phyloP scores from a whole-genome alignment of 2,329 filamentous ascomycete species.

The Colletotrichum graminicola region DNA sequence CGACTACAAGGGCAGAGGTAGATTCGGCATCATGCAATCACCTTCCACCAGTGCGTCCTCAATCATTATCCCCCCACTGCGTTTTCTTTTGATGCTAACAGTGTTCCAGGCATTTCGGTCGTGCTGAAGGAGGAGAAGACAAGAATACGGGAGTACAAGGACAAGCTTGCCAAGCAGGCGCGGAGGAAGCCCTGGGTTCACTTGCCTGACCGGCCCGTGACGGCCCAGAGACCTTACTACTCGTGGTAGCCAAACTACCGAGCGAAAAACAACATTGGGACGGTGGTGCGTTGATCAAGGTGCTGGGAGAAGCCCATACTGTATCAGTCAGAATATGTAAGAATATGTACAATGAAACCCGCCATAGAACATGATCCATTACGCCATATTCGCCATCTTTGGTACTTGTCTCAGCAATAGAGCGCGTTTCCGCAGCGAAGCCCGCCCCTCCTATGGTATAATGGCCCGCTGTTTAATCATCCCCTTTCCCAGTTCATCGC shows the following conservation, averaged over 20 bases:
- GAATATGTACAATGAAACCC: slow-evolving; percentile 39
- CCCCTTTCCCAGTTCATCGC: not conserved
- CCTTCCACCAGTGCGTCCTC: slow-evolving; percentile 80
- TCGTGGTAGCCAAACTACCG: slow-evolving; percentile 74
- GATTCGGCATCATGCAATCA: slow-evolving; percentile 74
- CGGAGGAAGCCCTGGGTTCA: slow-evolving; percentile 87
- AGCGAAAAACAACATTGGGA: not conserved
- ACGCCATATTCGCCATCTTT: slow-evolving; percentile 10
- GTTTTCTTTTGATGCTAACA: not conserved
- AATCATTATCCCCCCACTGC: not conserved
- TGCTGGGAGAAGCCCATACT: slow-evolving; percentile 5
- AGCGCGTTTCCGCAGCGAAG: slow-evolving; percentile 3
- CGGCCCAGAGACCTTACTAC: slow-evolving; percentile 89
- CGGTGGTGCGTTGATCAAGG: not conserved
- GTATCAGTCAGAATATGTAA: slow-evolving; percentile 34
- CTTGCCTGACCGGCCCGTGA: slow-evolving; percentile 86
- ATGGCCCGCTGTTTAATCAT: slow-evolving; percentile 1
- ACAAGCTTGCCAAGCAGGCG: slow-evolving; percentile 80
- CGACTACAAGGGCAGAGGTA: slow-evolving; percentile 82
- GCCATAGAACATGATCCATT: slow-evolving; percentile 19
- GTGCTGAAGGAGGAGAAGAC: slow-evolving; percentile 95
- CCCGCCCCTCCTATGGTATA: slow-evolving; percentile 13
- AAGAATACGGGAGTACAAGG: slow-evolving; percentile 81
- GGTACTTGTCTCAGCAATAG: not conserved
- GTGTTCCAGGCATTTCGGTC: slow-evolving; percentile 75